Evolutionary conservation across 495 filamentous ascomycete genomes (phyloP), one percentile per base, ranked within the genome.

Genomic region (Staphylotrichum tortipilum): DNA sequence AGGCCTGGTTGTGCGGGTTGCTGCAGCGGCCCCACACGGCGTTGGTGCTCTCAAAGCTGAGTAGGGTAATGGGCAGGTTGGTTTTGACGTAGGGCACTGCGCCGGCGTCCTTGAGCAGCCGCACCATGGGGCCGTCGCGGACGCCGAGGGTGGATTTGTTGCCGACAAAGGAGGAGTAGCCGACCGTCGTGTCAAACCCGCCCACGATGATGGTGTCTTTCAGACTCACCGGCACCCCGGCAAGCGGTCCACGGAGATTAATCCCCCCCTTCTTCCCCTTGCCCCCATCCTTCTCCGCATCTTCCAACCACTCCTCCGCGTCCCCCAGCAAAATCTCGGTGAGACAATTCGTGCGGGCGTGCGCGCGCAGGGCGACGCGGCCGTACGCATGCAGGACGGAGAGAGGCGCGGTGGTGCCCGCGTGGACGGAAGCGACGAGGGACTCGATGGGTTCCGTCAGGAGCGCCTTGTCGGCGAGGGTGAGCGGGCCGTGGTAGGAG

Each of bases 1-100:
- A 96, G 12, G 77, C 78, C 22, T 66, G 66, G 52, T 86, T 86
- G 60, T 95, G 86, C 5, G 92, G 92, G 64, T 96, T 97, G 12
- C 71, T 80, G 51, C 80, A 84, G 18, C 80, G 78, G 22, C 92
- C 90, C 84, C 83, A 89, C 19, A 96, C 82, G 52, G 89, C 89
- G 66, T 94, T 98, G 37, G 81, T 82, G 17, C 85, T 89, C 65
- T 97, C 92, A 59, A 97, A 97, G 26, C 84, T 89, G 44, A 97
- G 74, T 7, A 98, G 78, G 0, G 91, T 94, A 44, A 91, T 85
- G 3, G 92, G 92, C n/a, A 92, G 60, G 47, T 92, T 91, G 1
- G 92, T 98, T 73, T 97, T 98, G 15, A 90, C 88, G 64, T 95
- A 95, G 1, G 92, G 92, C 1, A 98, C 75, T 4, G 92, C 92